Base-by-base conservation (phyloP, 73 alveolate genomes). In the Loxodes magnus region DNA sequence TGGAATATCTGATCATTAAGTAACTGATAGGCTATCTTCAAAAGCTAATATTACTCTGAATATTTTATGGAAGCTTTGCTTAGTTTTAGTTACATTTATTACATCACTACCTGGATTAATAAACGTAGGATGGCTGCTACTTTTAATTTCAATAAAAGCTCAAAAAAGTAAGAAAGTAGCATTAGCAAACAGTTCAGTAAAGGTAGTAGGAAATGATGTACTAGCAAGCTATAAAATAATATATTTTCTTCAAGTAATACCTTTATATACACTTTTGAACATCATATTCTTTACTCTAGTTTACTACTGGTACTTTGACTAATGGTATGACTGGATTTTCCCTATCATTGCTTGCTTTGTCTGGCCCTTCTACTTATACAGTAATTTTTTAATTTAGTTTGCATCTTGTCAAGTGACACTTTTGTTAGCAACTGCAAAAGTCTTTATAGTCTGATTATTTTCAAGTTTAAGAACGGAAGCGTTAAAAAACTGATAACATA, bases 1-100 rank as follows among this genome's bases (percentile, higher is more conserved):
- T 21, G 82, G 92, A 30, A 53, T 92, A 2, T 67, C 56, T 33
- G 99, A 92, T 66, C 53, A 56, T 26, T 84, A 88, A 44, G 90
- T 87, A 26, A 46, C 38, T 43, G 27, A 43, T 1, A 0, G 20
- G 6, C 10, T 31, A 9, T 31, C 9, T 31, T 31, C 43, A 62
- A 58, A 51, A 62, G 31, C 42, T 21, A 62, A 6, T 38, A 34
- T 43, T 20, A 31, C 52, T 1, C 19, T 22, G 3, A 20, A 31
- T 29, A 62, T 62, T 21, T 29, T 43, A 14, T 62, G 25, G 24
- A 22, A 51, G 12, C 14, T 62, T 3, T 35, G 49, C 0, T 43
- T 46, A 41, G 52, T 66, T 6, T 1, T 64, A 14, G 33, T 63
- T 16, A 26, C 65, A 15, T 52, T 64, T 3, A 9, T 31, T 20